Evolutionary conservation across 768 basidiomycete genomes (phyloP).

Genomic region (Tubosaeta brunneosetosa): DNA sequence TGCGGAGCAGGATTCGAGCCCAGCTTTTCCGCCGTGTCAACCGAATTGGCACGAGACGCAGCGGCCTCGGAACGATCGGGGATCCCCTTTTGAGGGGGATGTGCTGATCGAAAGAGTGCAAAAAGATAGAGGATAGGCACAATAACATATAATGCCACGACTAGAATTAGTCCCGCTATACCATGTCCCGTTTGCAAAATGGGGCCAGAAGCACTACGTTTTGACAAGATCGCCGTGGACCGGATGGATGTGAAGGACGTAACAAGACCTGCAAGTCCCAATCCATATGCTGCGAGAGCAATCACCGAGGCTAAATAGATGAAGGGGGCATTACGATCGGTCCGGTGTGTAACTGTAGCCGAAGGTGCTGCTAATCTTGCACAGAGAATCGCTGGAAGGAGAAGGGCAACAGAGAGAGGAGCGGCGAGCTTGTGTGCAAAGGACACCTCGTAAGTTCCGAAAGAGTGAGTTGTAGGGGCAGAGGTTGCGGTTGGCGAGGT

Average conservation of each 20-base stretch:
- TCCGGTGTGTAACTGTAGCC: constrained; percentile 16
- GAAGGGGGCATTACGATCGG: constrained; percentile 25
- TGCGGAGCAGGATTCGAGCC: constrained; percentile 26
- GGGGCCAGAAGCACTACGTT: constrained; percentile 29
- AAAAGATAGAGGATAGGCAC: constrained; percentile 42
- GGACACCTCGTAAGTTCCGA: constrained; percentile 39
- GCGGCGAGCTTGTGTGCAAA: constrained; percentile 43
- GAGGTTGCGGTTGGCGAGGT: constrained; percentile 17
- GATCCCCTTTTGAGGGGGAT: constrained; percentile 15
- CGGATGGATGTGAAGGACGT: constrained; percentile 58
- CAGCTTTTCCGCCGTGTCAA: constrained; percentile 40
- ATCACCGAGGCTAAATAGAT: constrained; percentile 37
- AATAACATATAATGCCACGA: constrained; percentile 53
- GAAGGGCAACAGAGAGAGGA: constrained; percentile 44
- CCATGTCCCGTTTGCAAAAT: constrained; percentile 60
- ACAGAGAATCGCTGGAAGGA: constrained; percentile 40
- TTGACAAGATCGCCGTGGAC: constrained; percentile 24
- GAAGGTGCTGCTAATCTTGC: constrained; percentile 40
- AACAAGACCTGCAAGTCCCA: constrained; percentile 60
- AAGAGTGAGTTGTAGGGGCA: constrained; percentile 11
- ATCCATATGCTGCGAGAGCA: constrained; percentile 46
- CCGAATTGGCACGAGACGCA: constrained; percentile 34
- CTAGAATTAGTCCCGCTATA: constrained; percentile 60
- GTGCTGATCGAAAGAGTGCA: constrained; percentile 13
- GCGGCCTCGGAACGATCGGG: constrained; percentile 22